Percentiles rank a stretch among this genome's conserved stretches.
Conservation (phyloP, 257 asterid species). For the Plantago major region DNA sequence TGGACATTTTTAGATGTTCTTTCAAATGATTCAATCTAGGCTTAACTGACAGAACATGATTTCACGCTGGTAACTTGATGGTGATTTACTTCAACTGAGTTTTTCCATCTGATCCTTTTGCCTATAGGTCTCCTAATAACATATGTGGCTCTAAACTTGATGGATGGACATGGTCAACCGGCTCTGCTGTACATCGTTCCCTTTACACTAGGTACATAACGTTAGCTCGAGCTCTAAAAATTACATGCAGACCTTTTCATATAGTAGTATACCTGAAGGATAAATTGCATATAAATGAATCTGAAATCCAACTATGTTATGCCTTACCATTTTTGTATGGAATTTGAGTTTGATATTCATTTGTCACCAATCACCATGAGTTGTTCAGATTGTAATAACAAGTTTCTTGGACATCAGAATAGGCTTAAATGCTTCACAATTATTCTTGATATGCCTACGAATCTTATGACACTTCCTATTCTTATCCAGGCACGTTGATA, state of each 20-base stretch:
- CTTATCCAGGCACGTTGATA: conserved; percentile 71
- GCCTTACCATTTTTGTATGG: too few species aligned
- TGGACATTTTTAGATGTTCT: too few species aligned
- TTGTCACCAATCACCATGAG: background rate
- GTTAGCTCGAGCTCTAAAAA: background rate
- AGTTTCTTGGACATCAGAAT: too few species aligned
- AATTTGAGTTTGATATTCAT: too few species aligned
- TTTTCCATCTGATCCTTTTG: background rate
- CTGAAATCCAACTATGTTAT: too few species aligned
- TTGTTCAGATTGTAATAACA: background rate
- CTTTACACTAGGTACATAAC: conserved; percentile 69
- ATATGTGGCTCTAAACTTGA: conserved; percentile 85
- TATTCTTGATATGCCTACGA: background rate
- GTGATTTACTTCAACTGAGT: background rate
- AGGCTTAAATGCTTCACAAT: background rate
- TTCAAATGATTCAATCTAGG: too few species aligned
- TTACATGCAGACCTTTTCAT: too few species aligned
- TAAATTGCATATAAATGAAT: too few species aligned
- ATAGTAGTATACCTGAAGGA: too few species aligned
- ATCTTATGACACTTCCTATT: background rate
- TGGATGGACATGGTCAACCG: conserved; percentile 98
- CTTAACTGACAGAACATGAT: too few species aligned
- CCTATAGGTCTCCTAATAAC: conserved; percentile 77
- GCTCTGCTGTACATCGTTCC: conserved; percentile 99
- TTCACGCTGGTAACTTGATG: background rate